Evolutionary conservation across 2,329 filamentous ascomycete genomes (phyloP).

Genomic region (Penicillium glabrum): DNA sequence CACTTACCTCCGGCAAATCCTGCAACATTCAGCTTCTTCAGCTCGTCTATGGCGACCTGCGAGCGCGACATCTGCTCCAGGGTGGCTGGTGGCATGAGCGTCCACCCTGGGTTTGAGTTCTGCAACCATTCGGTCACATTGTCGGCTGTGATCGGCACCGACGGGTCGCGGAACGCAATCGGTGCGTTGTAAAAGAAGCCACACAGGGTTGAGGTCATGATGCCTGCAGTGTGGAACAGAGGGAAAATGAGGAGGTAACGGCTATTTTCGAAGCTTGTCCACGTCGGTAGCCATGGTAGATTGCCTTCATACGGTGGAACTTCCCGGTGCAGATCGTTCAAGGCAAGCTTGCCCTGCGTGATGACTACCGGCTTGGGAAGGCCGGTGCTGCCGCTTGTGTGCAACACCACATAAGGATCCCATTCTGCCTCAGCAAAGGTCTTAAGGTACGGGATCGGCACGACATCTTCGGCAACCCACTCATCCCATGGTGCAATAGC

Average conservation of each 20-base stretch:
- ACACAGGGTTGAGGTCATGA: background rate
- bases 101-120: constrained; percentile 1
- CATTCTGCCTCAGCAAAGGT: constrained; percentile 3
- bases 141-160: constrained; percentile 3
- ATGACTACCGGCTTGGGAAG: constrained; percentile 8
- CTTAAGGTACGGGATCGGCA: constrained; percentile 2
- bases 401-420: constrained; percentile 5
- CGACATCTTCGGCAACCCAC: background rate
- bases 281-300: constrained; percentile 5
- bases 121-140: constrained; percentile 9
- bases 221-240: constrained; percentile 2
- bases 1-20: constrained; percentile 8
- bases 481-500: background rate
- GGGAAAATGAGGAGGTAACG: background rate
- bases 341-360: background rate
- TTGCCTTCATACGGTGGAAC: background rate
- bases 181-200: constrained; percentile 4
- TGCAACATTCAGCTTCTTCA: constrained; percentile 5
- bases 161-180: constrained; percentile 4
- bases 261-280: constrained; percentile 1
- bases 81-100: constrained; percentile 4
- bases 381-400: constrained; percentile 8
- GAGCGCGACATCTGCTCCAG: constrained; percentile 8
- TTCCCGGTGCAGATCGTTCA: background rate
- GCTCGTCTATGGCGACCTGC: constrained; percentile 1